Conservation (phyloP, 495 filamentous ascomycete species). For the Penicillium chermesinum region DNA sequence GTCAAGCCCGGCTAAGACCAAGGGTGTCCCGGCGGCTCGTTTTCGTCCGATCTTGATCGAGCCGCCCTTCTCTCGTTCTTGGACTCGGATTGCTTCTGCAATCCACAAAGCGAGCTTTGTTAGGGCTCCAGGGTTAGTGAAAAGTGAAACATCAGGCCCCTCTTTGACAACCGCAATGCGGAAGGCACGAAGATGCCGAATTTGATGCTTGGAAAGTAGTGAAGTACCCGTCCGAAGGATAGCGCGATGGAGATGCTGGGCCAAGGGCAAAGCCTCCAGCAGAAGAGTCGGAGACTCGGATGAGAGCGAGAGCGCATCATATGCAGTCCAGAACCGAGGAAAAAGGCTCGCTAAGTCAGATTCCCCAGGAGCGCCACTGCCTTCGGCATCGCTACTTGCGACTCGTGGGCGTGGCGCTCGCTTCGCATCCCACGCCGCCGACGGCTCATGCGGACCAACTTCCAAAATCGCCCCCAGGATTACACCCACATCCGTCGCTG, state of each 20-base stretch:
- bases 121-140: conserved; percentile 85
- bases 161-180: conserved; percentile 95
- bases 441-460: conserved; percentile 57
- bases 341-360: conserved; percentile 37
- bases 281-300: conserved; percentile 41
- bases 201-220: conserved; percentile 87
- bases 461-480: conserved; percentile 88
- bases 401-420: conserved; percentile 31
- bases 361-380: conserved; percentile 16
- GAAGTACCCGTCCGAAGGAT: conserved; percentile 91
- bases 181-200: conserved; percentile 84
- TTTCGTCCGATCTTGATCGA: conserved; percentile 58
- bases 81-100: conserved; percentile 84
- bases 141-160: conserved; percentile 80
- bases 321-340: conserved; percentile 84
- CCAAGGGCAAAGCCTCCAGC: conserved; percentile 74
- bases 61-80: conserved; percentile 73
- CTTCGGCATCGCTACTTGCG: conserved; percentile 31
- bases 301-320: conserved; percentile 66
- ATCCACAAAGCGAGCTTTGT: conserved; percentile 93
- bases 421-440: conserved; percentile 33
- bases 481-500: conserved; percentile 85
- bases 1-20: conserved; percentile 85
- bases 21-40: conserved; percentile 59
- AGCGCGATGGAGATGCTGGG: conserved; percentile 82